Evolutionary conservation across 2,329 filamentous ascomycete genomes (phyloP), one percentile per base, ranked within the genome.

Genomic region (Truncatella angustata): DNA sequence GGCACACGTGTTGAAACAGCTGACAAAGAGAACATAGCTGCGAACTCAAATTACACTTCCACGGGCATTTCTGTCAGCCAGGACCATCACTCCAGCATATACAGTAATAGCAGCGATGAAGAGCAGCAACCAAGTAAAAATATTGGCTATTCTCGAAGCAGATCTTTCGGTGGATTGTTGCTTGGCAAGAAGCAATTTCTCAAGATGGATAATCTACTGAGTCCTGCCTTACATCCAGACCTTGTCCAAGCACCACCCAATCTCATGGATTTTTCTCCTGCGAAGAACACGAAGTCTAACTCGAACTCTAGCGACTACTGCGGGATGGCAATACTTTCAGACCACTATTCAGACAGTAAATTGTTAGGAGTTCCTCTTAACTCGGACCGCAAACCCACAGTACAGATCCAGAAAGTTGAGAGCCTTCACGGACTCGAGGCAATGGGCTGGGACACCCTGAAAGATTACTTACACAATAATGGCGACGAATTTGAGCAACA

Each of bases 401-500:
- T 39, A 18, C 6, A 45, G n/a, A 12, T 23, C 4, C 28, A 49
- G 28, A 2, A 23, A 23, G 35, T 28, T 12, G 21, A 9, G 34
- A 36, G 11, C 18, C 35, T 32, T 14, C 9, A 37, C 10, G 24
- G 24, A 7, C 44, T 34, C 12, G 4, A 18, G 28, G 14, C 39
- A 11, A 14, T n/a, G 28, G 10, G 12, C 24, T 36, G 28, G 40
- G 21, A 20, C 37, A 40, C 12, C 7, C 16, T 40, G n/a, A 24
- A 47, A 16, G 28, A 53, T 49, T 54, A 14, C 48, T 56, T 23
- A 51, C 45, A 35, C 44, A 49, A 47, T 32, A 24, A 47, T 32
- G 43, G 32, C 7, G 54, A 59, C 2, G 40, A 52, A 18, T 21
- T 37, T 18, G 11, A 18, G 14, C 36, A 18, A 21, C 36, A 11